These are phyloP conservation scores for Pestalotiopsis sp. DNA, from an alignment of 2,329 filamentous ascomycete genomes.

Conservation along the genomic window DNA sequence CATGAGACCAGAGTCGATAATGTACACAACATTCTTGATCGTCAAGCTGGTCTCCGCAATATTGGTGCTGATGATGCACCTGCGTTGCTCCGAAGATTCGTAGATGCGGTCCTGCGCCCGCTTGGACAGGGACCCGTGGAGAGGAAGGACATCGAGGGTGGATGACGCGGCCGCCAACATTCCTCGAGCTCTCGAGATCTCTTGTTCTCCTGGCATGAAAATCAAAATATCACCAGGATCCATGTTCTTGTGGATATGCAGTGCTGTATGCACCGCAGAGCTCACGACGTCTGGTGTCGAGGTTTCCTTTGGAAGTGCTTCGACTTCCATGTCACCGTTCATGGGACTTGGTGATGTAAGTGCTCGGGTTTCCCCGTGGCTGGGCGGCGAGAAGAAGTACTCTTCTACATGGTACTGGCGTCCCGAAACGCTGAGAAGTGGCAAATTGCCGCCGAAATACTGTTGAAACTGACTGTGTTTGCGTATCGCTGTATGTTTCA, in stretches of 20 bases:
- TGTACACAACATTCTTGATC: conserved; percentile 48
- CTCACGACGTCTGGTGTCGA: not conserved
- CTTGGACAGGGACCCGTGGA: not conserved
- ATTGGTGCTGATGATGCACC: conserved; percentile 50
- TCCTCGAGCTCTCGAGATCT: not conserved
- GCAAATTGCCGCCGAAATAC: too few species aligned
- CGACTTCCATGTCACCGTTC: too few species aligned
- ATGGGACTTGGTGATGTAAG: too few species aligned
- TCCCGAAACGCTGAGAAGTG: too few species aligned
- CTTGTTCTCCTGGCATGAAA: not conserved
- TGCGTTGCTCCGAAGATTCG: conserved; percentile 34
- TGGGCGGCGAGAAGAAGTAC: too few species aligned
- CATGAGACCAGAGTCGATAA: conserved; percentile 46
- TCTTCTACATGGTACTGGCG: too few species aligned
- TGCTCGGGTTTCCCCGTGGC: too few species aligned
- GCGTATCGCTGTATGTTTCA: too few species aligned
- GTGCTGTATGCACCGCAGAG: not conserved
- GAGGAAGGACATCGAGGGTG: not conserved
- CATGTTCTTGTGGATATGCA: not conserved
- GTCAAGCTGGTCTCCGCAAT: conserved; percentile 53
- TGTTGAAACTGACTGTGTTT: too few species aligned
- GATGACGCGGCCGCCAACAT: not conserved
- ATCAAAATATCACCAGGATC: not conserved
- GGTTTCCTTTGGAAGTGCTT: too few species aligned
- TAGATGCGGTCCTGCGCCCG: conserved; percentile 18